A percentile compares a stretch with the other conserved stretches of the same genome.
phyloP scores from a whole-genome alignment of 441 rosid genomes.

The Aquilaria agallochum region DNA sequence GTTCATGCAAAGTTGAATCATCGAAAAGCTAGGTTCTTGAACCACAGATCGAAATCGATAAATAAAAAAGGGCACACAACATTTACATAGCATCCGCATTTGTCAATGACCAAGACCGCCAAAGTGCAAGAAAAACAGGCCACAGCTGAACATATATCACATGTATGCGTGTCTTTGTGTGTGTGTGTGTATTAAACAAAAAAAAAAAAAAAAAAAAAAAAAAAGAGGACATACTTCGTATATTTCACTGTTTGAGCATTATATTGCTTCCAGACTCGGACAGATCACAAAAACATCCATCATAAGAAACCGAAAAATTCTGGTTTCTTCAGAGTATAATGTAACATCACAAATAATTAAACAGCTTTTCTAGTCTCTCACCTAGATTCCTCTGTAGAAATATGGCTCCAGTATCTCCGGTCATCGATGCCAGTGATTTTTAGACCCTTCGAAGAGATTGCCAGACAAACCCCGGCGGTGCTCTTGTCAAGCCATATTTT shows the following conservation, averaged over 20 bases:
- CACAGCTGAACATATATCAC: too few species aligned
- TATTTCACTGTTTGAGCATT: slow-evolving; percentile 13
- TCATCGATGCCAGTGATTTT: slow-evolving; percentile 87
- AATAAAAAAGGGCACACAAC: not conserved
- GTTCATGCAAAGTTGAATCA: too few species aligned
- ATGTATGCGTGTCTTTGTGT: too few species aligned
- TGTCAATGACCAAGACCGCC: slow-evolving; percentile 4
- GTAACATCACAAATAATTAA: not conserved
- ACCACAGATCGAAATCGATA: not conserved
- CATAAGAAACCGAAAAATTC: slow-evolving; percentile 19
- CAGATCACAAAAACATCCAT: slow-evolving; percentile 19
- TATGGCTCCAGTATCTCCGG: slow-evolving; percentile 88
- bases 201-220: not conserved
- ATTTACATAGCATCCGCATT: not conserved
- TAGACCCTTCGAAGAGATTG: slow-evolving; percentile 74
- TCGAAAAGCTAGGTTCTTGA: not conserved
- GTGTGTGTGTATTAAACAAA: not conserved
- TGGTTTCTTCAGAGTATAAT: slow-evolving; percentile 1
- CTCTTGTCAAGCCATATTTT: slow-evolving; percentile 80
- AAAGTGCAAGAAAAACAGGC: not conserved
- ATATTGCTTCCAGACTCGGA: slow-evolving; percentile 17
- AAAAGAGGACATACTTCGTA: slow-evolving; percentile 18
- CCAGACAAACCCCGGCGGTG: slow-evolving; percentile 64
- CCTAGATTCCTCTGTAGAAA: slow-evolving; percentile 87
- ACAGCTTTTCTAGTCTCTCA: slow-evolving; percentile 25